phyloP scores from a whole-genome alignment of 805 yeast genomes.

The Saccharomycopsis fermentans region DNA sequence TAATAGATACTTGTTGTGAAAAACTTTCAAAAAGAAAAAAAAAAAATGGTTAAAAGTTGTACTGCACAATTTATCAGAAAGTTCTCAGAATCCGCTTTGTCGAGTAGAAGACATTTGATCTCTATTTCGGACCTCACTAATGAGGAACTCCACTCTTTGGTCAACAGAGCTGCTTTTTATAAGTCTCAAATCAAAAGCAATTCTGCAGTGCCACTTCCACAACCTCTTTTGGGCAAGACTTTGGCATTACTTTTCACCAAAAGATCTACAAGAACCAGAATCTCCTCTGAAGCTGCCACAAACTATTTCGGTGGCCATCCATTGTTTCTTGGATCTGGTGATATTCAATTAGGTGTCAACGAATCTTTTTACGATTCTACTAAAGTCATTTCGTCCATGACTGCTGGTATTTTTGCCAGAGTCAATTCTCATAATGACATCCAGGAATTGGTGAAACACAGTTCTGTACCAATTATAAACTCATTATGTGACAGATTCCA shows the following conservation, averaged over 20 bases:
- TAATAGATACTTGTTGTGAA: background rate
- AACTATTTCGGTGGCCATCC: conserved; percentile 91
- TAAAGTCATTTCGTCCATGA: conserved; percentile 87
- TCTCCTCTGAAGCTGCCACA: conserved; percentile 91
- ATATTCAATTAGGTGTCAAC: conserved; percentile 92
- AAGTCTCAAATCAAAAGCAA: conserved; percentile 45
- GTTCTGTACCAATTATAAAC: conserved; percentile 85
- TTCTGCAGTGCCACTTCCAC: conserved; percentile 28
- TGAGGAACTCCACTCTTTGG: conserved; percentile 60
- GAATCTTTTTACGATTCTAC: conserved; percentile 86
- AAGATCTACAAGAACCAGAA: conserved; percentile 91
- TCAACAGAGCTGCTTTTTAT: conserved; percentile 60
- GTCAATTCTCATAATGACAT: conserved; percentile 82
- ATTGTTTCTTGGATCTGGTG: conserved; percentile 93
- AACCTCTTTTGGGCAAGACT: conserved; percentile 61
- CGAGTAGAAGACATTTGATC: conserved; percentile 55
- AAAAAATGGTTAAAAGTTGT: background rate
- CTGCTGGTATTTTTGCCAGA: conserved; percentile 94
- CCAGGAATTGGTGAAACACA: conserved; percentile 62
- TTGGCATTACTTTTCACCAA: conserved; percentile 80
- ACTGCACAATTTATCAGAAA: background rate
- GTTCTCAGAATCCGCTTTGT: conserved; percentile 5
- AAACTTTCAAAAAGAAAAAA: background rate
- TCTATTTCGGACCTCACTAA: conserved; percentile 72
- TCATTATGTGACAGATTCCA: conserved; percentile 89